A percentile compares a stretch with the other conserved stretches of the same genome.
Conservation (phyloP, 176 grass and related monocot species). For the Secale cereale region DNA sequence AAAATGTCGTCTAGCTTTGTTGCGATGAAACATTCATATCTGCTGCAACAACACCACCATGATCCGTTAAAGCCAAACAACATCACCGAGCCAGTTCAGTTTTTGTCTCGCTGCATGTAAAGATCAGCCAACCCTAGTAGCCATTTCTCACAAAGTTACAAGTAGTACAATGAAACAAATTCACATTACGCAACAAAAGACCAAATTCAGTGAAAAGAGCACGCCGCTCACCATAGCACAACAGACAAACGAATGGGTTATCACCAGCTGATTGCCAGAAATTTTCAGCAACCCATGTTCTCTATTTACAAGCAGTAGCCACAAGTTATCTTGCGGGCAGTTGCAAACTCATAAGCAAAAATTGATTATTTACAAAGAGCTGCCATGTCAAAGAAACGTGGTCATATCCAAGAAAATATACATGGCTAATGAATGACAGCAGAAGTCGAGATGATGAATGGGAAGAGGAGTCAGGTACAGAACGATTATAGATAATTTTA, state of each 20-base stretch:
- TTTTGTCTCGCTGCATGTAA: no score
- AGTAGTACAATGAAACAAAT: no score
- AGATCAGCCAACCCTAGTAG: not conserved
- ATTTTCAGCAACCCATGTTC: not conserved
- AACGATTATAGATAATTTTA: not conserved
- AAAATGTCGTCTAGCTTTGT: no score
- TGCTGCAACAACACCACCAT: no score
- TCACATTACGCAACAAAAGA: not conserved
- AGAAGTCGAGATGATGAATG: not conserved
- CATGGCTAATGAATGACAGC: not conserved
- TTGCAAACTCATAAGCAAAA: not conserved
- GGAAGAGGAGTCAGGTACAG: not conserved
- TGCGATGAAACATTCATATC: no score
- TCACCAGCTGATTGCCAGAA: not conserved
- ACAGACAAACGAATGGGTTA: not conserved
- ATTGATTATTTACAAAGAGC: not conserved
- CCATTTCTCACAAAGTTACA: not conserved
- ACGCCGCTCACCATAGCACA: not conserved
- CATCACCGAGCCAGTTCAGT: no score
- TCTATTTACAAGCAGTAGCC: conserved; percentile 24
- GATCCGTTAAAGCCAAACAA: no score
- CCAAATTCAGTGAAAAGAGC: not conserved
- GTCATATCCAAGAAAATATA: no score
- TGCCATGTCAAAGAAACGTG: not conserved
- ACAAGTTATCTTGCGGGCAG: no score